Conservation (phyloP, 116 monocot species). For the Iris pallida region DNA sequence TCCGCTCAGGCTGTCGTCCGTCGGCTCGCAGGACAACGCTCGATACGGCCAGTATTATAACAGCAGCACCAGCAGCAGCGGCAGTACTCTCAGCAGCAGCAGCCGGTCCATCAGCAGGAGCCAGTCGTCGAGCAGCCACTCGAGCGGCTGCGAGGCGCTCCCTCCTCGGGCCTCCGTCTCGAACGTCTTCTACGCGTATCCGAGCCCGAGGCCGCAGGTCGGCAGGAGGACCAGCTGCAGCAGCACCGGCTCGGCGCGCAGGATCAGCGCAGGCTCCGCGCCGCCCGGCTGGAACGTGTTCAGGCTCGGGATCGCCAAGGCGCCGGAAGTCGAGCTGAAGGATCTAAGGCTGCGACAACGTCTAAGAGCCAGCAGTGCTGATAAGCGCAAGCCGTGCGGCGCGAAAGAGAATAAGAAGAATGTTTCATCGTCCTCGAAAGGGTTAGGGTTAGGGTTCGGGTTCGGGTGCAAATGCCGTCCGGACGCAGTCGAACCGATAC, state of each 20-base stretch:
- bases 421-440: neutral
- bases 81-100: neutral
- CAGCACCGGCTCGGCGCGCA: neutral
- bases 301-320: slow-evolving; percentile 11
- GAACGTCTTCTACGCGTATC: slow-evolving; percentile 10
- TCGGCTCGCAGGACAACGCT: no score
- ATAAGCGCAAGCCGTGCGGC: neutral
- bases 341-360: neutral
- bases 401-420: slow-evolving; percentile 1
- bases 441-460: neutral
- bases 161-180: neutral
- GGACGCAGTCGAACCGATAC: neutral
- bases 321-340: slow-evolving; percentile 13
- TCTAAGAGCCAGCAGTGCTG: neutral
- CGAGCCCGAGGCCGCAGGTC: slow-evolving; percentile 16
- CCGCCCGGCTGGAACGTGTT: slow-evolving; percentile 7
- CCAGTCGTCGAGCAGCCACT: slow-evolving; percentile 9
- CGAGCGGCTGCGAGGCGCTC: slow-evolving; percentile 3
- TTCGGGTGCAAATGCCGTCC: slow-evolving; percentile 13
- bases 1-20: neutral
- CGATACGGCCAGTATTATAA: no score
- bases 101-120: slow-evolving; percentile 6
- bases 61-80: slow-evolving; percentile 2
- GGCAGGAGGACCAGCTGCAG: neutral
- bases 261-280: slow-evolving; percentile 9